Conservation (phyloP, 1,284 basidiomycete genomes). For the Ceratobasidium sp. region DNA sequence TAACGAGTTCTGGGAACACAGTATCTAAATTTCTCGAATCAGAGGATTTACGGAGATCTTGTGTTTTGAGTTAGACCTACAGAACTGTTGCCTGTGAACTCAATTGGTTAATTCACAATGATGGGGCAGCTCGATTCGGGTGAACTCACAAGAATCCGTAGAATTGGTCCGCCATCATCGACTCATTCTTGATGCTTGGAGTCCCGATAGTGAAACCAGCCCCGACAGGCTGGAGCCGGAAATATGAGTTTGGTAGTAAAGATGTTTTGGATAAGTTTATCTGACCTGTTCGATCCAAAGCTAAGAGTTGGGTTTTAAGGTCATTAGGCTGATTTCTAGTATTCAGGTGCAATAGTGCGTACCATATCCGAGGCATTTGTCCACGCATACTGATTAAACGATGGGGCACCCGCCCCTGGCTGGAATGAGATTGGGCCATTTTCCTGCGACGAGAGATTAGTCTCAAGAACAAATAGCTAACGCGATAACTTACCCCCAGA, state of each 20-base stretch:
- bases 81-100: conserved; percentile 13
- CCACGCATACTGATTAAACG: conserved; percentile 59
- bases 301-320: conserved; percentile 4
- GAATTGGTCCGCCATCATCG: conserved; percentile 58
- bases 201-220: conserved; percentile 59
- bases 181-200: conserved; percentile 56
- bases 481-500: neutral
- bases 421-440: conserved; percentile 57
- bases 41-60: neutral
- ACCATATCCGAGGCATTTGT: conserved; percentile 56
- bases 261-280: neutral
- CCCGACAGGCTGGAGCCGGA: conserved; percentile 56
- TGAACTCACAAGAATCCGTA: conserved; percentile 50
- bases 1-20: conserved; percentile 48
- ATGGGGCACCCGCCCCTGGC: conserved; percentile 54
- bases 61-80: neutral
- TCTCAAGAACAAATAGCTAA: neutral
- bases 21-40: conserved; percentile 3
- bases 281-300: conserved; percentile 45
- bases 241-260: neutral
- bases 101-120: conserved; percentile 9
- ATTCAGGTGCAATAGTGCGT: neutral
- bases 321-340: neutral
- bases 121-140: neutral
- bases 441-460: conserved; percentile 54